phyloP scores from a whole-genome alignment of 768 basidiomycete genomes.

The Artomyces pyxidatus region DNA sequence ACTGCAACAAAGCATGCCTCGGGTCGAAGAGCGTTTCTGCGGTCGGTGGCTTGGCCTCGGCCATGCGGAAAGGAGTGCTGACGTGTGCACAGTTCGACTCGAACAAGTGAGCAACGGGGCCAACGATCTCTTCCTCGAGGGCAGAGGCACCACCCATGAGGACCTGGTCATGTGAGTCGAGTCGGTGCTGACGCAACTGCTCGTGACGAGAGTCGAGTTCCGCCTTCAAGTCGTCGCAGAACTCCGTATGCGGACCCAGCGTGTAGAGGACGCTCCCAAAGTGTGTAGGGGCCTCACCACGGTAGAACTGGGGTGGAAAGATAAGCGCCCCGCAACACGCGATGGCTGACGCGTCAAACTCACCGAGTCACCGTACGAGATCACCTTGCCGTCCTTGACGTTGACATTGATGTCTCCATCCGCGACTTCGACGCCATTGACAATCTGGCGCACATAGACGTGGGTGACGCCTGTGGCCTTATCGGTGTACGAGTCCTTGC shows the following conservation, averaged over 20 bases:
- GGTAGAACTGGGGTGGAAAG: constrained; percentile 53
- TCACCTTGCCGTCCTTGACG: constrained; percentile 70
- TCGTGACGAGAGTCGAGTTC: constrained; percentile 28
- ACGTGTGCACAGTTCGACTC: constrained; percentile 51
- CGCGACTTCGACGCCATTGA: constrained; percentile 81
- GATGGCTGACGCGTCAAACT: constrained; percentile 21
- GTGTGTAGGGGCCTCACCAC: constrained; percentile 43
- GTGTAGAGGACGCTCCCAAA: constrained; percentile 18
- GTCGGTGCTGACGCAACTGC: constrained; percentile 19
- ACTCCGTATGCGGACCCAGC: constrained; percentile 39
- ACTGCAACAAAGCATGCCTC: constrained; percentile 58
- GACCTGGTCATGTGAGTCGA: constrained; percentile 27
- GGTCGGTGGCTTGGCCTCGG: constrained; percentile 12
- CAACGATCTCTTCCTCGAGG: constrained; percentile 16
- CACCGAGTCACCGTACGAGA: constrained; percentile 87
- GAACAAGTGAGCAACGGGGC: constrained; percentile 38
- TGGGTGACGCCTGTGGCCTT: constrained; percentile 79
- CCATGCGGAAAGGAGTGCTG: constrained; percentile 31
- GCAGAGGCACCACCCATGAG: constrained; percentile 20
- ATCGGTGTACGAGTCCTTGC: constrained; percentile 85
- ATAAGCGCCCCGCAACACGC: constrained; percentile 1
- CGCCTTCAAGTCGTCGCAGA: constrained; percentile 38
- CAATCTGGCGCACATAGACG: constrained; percentile 76
- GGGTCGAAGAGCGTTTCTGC: constrained; percentile 24
- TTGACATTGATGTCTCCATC: constrained; percentile 94